These are phyloP conservation scores for Rozella allomycis DNA, from an alignment of 371 early-diverging fungal genomes.

Conservation along the genomic window DNA sequence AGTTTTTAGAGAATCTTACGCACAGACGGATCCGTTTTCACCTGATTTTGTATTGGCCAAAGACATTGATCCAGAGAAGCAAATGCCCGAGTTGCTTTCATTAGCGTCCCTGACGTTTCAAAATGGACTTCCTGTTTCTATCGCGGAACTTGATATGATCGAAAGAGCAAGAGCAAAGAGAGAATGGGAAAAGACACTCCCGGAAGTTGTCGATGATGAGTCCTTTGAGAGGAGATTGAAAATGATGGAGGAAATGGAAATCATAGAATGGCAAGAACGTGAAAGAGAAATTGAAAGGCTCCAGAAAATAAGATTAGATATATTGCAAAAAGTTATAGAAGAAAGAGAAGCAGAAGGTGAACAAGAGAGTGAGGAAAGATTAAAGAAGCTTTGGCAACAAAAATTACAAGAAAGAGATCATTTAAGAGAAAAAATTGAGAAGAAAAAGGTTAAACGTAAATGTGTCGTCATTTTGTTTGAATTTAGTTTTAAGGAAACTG, in stretches of 20 bases:
- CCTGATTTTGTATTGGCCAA: constrained; percentile 32
- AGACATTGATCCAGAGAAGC: constrained; percentile 3
- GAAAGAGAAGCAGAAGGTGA: constrained; percentile 21
- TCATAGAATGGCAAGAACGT: constrained; percentile 27
- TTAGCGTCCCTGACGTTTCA: constrained; percentile 21
- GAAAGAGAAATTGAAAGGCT: constrained; percentile 24
- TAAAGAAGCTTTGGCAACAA: constrained; percentile 21
- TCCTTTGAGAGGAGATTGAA: constrained; percentile 16
- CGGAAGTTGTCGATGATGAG: constrained; percentile 19
- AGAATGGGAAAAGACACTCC: constrained; percentile 26
- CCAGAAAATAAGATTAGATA: constrained; percentile 17
- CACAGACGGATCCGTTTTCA: constrained; percentile 35
- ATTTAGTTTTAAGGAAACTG: constrained; percentile 17
- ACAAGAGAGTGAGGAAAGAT: constrained; percentile 11
- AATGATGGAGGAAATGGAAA: constrained; percentile 37
- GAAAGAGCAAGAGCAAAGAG: constrained; percentile 28
- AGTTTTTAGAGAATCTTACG: constrained; percentile 16
- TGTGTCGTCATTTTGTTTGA: neutral
- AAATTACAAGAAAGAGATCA: constrained; percentile 23
- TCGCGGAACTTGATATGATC: constrained; percentile 31
- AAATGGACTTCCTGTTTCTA: constrained; percentile 20
- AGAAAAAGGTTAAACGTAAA: constrained; percentile 15
- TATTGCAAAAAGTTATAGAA: constrained; percentile 17
- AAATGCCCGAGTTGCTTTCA: constrained; percentile 22
- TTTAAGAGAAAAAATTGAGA: constrained; percentile 14